These are phyloP conservation scores for Coemansia nantahalensis DNA, from an alignment of 192 early-diverging fungal species.

Conservation along the genomic window DNA sequence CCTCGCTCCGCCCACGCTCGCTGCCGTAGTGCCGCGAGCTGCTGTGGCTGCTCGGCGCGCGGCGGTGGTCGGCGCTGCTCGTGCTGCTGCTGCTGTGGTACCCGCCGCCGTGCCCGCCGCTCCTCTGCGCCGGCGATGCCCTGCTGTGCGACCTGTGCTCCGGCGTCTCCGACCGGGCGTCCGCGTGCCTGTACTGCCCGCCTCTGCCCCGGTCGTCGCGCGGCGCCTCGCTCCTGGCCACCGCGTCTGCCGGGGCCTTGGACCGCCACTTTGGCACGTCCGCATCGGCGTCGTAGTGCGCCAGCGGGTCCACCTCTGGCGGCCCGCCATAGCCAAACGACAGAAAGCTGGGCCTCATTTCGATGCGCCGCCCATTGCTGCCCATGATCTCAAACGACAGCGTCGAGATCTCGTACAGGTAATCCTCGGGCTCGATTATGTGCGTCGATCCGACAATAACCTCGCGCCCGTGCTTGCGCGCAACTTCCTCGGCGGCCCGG, in stretches of 20 bases:
- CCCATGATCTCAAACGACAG: conserved; percentile 47
- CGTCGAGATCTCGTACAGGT: conserved; percentile 42
- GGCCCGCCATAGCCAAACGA: conserved; percentile 46
- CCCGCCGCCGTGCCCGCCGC: conserved; percentile 4
- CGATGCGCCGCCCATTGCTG: conserved; percentile 20
- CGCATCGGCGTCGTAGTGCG: conserved; percentile 22
- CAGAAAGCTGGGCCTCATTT: conserved; percentile 40
- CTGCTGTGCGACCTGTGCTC: conserved; percentile 19
- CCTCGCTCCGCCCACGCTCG: conserved; percentile 17
- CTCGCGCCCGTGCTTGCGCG: conserved; percentile 44
- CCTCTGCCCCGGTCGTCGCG: background rate
- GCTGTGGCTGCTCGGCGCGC: conserved; percentile 10
- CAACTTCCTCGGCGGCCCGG: conserved; percentile 49
- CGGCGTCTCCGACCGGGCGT: conserved; percentile 11
- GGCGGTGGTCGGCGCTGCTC: conserved; percentile 4
- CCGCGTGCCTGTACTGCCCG: conserved; percentile 11
- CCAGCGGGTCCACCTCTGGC: conserved; percentile 37
- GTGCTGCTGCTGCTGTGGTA: conserved; percentile 20
- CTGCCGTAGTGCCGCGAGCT: conserved; percentile 15
- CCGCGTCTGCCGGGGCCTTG: conserved; percentile 1
- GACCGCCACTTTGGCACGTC: conserved; percentile 23
- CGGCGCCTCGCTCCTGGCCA: conserved; percentile 5
- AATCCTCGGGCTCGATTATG: conserved; percentile 43
- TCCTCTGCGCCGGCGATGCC: conserved; percentile 4
- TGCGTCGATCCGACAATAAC: conserved; percentile 50